Percentiles rank a stretch among this genome's conserved stretches.
Evolutionary conservation across 768 basidiomycete genomes (phyloP).

Genomic region (Xerocomellus chrysenteron): DNA sequence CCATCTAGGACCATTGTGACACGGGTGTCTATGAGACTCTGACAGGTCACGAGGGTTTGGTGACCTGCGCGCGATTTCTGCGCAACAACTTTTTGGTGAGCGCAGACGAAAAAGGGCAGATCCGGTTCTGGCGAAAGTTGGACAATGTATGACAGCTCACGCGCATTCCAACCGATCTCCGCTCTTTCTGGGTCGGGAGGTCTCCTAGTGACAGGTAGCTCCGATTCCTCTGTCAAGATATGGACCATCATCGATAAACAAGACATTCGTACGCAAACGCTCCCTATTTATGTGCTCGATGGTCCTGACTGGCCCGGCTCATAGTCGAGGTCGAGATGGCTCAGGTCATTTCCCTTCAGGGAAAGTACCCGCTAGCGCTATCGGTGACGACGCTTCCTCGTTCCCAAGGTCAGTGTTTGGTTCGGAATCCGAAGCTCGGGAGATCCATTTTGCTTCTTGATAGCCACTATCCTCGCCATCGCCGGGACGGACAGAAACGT

Average conservation of each 20-base stretch:
- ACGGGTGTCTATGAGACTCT: slow-evolving; percentile 67
- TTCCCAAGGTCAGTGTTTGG: slow-evolving; percentile 52
- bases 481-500: slow-evolving; percentile 80
- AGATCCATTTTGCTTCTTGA: not conserved
- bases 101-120: slow-evolving; percentile 72
- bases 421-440: slow-evolving; percentile 1
- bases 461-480: slow-evolving; percentile 73
- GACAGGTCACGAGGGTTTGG: slow-evolving; percentile 66
- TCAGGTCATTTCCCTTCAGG: slow-evolving; percentile 63
- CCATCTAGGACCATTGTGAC: slow-evolving; percentile 45
- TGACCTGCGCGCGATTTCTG: slow-evolving; percentile 78
- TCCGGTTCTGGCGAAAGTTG: slow-evolving; percentile 59
- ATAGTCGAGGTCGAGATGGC: slow-evolving; percentile 41
- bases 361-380: slow-evolving; percentile 74
- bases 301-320: not conserved
- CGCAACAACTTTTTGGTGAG: slow-evolving; percentile 53
- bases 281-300: not conserved
- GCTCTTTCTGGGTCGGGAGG: slow-evolving; percentile 53
- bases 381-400: slow-evolving; percentile 63
- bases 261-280: slow-evolving; percentile 29
- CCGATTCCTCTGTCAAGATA: slow-evolving; percentile 75
- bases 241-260: slow-evolving; percentile 50
- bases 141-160: slow-evolving; percentile 27
- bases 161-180: slow-evolving; percentile 73
- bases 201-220: slow-evolving; percentile 72